Conservation (phyloP, 305 asterid species). For the Fraxinus paxiana region DNA sequence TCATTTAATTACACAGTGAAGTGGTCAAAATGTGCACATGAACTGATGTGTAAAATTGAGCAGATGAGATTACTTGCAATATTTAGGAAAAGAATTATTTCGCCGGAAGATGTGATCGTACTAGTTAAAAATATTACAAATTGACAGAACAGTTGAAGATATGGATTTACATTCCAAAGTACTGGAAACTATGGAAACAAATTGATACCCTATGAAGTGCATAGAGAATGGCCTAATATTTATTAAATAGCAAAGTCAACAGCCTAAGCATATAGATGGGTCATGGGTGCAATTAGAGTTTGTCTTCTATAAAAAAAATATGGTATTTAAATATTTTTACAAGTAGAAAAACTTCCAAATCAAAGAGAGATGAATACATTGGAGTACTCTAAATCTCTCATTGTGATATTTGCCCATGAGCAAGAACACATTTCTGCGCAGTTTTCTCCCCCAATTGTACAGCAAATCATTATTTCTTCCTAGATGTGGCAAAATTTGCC, state of each 20-base stretch:
- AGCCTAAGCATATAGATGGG: background rate
- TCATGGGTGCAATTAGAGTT: background rate
- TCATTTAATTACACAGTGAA: conserved; percentile 10
- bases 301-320: background rate
- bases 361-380: background rate
- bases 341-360: background rate
- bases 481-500: background rate
- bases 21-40: conserved; percentile 13
- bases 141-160: background rate
- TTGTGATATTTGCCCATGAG: background rate
- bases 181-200: background rate
- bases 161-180: background rate
- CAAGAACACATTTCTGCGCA: background rate
- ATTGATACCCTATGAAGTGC: background rate
- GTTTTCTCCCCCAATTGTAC: background rate
- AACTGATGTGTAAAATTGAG: conserved; percentile 6
- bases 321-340: background rate
- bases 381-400: background rate
- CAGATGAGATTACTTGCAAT: background rate
- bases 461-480: background rate
- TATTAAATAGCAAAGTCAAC: background rate
- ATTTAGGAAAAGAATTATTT: conserved; percentile 1
- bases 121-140: background rate
- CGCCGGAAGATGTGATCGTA: background rate
- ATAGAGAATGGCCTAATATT: background rate